Conservation (phyloP, 768 basidiomycete genomes). For the Naganishia onofrii region DNA sequence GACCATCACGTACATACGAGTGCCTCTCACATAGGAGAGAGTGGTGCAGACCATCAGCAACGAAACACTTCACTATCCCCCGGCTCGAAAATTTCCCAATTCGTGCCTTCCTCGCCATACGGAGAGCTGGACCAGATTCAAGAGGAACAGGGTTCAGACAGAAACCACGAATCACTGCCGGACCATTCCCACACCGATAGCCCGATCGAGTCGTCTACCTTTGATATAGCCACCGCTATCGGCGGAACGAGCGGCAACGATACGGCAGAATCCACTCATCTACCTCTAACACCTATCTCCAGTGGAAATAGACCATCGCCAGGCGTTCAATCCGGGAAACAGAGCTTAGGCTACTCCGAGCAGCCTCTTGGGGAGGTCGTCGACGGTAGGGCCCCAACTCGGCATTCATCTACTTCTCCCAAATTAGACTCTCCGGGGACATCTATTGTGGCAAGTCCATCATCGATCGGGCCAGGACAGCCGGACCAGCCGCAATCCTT, state of each 20-base stretch:
- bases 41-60: conserved; percentile 1
- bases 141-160: conserved; percentile 8
- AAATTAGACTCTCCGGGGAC: neutral
- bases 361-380: neutral
- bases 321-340: neutral
- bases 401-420: neutral
- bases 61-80: neutral
- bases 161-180: neutral
- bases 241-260: conserved; percentile 2
- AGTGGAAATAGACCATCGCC: neutral
- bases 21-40: neutral
- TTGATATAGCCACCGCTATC: neutral
- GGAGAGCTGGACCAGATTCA: conserved; percentile 5
- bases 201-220: neutral
- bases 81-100: neutral
- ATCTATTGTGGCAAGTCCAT: neutral
- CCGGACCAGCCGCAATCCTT: neutral
- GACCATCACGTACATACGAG: neutral
- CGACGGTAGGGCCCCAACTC: neutral
- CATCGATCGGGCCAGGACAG: neutral
- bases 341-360: neutral
- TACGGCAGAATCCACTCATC: neutral
- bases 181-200: neutral
- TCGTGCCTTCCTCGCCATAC: neutral
- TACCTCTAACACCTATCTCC: conserved; percentile 18